Base-by-base conservation (phyloP, 2,329 filamentous ascomycete species). In the Paraphaeosphaeria sporulosa region DNA sequence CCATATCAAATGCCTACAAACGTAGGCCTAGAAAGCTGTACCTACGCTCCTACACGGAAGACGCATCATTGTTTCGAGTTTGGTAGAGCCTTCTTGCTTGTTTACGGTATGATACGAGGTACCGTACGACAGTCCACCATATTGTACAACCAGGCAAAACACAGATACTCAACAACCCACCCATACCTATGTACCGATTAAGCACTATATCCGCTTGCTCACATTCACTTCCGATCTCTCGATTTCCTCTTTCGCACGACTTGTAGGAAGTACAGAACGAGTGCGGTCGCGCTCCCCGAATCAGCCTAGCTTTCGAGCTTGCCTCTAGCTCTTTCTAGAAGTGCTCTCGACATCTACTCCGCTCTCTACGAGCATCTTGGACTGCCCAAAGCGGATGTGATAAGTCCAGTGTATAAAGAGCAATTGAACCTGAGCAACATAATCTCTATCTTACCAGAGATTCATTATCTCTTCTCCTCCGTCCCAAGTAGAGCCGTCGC, bases 211-310 rank as follows among this genome's bases (percentile, higher is more conserved):
- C 49, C 36, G 49, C 36, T 9, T 30, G 8, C 19, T 12, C 17
- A 34, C 23, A 30, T 27, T 42, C 34, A 42, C 17, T 27, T 1
- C 36, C 23, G 32, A 7, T 19, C 30, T 23, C 23, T 13, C n/a
- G 3, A 38, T 17, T n/a, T 50, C 32, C 30, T 27, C 23, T 13
- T 44, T 4, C n/a, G 21, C 21, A 42, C 27, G 30, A 40, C 5
- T 48, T 30, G 43, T 25, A 36, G 15, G 13, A 15, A 3, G 32
- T 12, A 50, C n/a, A 48, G 25, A 25, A 36, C 12, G 19, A 34
- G 15, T 27, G 46, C 57, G 57, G 56, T 59, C 50, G 42, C 49
- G 38, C 43, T 59, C 32, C 57, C 44, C 42, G 47, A 38, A 30
- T 15, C 42, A 17, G 50, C 23, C 36, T 58, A 54, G 56, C 25